Base-by-base conservation (phyloP, 768 basidiomycete species). In the Chiua virens region DNA sequence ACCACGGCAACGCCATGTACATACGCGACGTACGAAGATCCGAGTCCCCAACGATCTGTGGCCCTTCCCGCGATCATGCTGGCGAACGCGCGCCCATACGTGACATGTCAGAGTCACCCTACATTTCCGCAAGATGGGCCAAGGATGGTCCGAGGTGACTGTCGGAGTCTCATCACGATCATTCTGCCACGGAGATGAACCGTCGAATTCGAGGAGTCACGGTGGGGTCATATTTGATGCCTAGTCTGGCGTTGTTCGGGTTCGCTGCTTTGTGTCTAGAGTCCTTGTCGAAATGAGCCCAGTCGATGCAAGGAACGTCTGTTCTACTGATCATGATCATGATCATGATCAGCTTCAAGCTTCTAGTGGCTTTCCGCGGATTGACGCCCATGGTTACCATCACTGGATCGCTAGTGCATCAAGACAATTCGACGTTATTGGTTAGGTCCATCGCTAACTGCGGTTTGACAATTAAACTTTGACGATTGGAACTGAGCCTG, bases 371-470 rank as follows among this genome's bases (percentile, higher is more conserved):
- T 39, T 49, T 32, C 43, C 27, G 34, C 15, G 8, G 32, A 37
- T 36, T 1, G 18, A 10, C 25, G 27, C 21, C 48, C 62, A 43
- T 62, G 17, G 23, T 40, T 49, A 64, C 61, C 62, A 62, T 64
- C 61, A 61, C 13, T 36, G 2, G 20, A 15, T 22, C 13, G 8
- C 17, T 7, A 7, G 15, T 30, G 41, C 47, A 40, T 28, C 57
- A 43, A 60, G 48, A 48, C 10, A 50, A 64, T 58, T 48, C 22
- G 23, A 40, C 42, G 10, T 30, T 17, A 34, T 15, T 30, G 25
- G 3, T 30, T 15, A 34, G 34, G 34, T 30, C 8, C 10, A 14
- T 30, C 34, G 34, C 15, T 17, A 8, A 32, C 32, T 22, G 11
- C 14, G 28, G 25, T 25, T 47, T 25, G 25, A 25, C 18, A 22